phyloP scores from a whole-genome alignment of 768 basidiomycete species.

The Aureoboletus auriporus region DNA sequence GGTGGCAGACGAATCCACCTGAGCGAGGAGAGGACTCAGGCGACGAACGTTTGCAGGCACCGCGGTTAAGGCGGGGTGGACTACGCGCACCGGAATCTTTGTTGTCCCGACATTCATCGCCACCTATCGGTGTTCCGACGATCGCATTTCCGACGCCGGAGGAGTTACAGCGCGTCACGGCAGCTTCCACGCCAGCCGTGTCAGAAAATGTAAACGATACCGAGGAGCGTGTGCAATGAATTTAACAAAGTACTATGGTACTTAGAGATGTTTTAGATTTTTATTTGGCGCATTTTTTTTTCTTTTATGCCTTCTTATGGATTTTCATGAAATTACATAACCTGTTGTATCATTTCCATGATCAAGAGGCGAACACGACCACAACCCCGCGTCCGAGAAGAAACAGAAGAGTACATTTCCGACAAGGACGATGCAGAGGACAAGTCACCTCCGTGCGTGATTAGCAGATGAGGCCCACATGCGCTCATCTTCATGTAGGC shows the following conservation, averaged over 20 bases:
- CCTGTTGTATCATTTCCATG: slow-evolving; percentile 31
- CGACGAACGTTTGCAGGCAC: slow-evolving; percentile 36
- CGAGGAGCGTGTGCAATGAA: slow-evolving; percentile 13
- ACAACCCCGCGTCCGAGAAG: slow-evolving; percentile 52
- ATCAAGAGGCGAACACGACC: slow-evolving; percentile 77
- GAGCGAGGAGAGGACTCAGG: slow-evolving; percentile 30
- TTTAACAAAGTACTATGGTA: not conserved
- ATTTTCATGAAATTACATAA: too few relatives aligned
- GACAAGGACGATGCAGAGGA: slow-evolving; percentile 32
- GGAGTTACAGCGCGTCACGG: slow-evolving; percentile 17
- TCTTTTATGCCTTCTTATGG: too few relatives aligned
- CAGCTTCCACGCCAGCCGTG: not conserved
- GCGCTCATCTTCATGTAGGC: slow-evolving; percentile 34
- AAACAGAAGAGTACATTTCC: slow-evolving; percentile 18
- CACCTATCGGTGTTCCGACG: slow-evolving; percentile 19
- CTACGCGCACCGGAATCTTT: slow-evolving; percentile 62
- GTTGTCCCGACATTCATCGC: slow-evolving; percentile 45
- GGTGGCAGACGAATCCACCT: slow-evolving; percentile 14
- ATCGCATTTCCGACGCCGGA: slow-evolving; percentile 21
- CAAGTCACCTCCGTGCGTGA: slow-evolving; percentile 47
- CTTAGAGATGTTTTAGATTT: too few relatives aligned
- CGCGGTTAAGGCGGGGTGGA: slow-evolving; percentile 65
- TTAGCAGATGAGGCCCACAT: not conserved
- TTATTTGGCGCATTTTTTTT: too few relatives aligned
- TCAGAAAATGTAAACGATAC: slow-evolving; percentile 10